phyloP scores from a whole-genome alignment of 352 stramenopile species.

The Phytopythium kandeliae region DNA sequence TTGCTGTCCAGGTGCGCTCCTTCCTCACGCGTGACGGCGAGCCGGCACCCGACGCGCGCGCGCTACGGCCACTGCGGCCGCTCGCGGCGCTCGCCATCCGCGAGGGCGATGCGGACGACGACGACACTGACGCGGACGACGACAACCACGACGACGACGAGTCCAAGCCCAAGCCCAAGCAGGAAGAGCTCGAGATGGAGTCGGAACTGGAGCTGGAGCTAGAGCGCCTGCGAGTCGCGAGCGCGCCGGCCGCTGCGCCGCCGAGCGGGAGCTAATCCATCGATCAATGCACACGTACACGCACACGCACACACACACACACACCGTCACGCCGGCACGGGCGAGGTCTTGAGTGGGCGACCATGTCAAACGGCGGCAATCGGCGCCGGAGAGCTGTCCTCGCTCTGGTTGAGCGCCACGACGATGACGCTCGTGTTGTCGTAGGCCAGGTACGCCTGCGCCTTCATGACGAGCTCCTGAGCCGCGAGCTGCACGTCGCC shows the following conservation, averaged over 20 bases:
- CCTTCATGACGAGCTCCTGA: constrained; percentile 84
- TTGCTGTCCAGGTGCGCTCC: constrained; percentile 44
- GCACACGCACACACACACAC: constrained; percentile 1
- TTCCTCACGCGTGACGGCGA: constrained; percentile 56
- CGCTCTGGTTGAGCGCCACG: constrained; percentile 74
- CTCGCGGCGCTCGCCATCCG: constrained; percentile 7
- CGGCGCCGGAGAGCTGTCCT: constrained; percentile 9
- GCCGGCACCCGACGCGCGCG: too few relatives aligned
- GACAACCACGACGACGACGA: constrained; percentile 10
- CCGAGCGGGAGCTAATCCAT: too few relatives aligned
- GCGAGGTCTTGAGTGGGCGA: background rate
- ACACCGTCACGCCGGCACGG: too few relatives aligned
- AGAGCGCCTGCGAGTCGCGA: too few relatives aligned
- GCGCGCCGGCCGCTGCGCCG: too few relatives aligned
- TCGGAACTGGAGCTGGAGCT: too few relatives aligned
- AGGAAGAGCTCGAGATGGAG: too few relatives aligned
- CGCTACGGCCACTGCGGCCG: too few relatives aligned
- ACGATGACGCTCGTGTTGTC: constrained; percentile 91
- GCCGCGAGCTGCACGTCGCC: constrained; percentile 87
- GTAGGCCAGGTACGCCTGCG: constrained; percentile 85
- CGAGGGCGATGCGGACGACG: constrained; percentile 7
- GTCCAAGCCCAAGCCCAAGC: too few relatives aligned
- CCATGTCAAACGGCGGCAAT: background rate
- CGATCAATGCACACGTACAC: too few relatives aligned
- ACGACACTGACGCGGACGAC: constrained; percentile 27